Conservation (phyloP, 2,329 filamentous ascomycete species). For the Monilinia aucupariae region DNA sequence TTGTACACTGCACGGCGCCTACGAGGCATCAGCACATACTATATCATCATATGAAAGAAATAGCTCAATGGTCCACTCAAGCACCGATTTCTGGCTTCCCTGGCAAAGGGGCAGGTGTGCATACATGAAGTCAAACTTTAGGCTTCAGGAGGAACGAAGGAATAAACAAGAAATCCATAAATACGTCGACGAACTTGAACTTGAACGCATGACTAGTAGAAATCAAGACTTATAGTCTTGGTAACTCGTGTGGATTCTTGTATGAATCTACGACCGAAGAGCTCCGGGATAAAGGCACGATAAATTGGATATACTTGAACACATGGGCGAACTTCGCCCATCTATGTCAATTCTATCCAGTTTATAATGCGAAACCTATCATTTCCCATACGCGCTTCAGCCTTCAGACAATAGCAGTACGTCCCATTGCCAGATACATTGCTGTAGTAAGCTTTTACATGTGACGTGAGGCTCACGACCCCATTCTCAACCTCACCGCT, state of each 20-base stretch:
- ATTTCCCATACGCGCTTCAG: neutral
- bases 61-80: neutral
- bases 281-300: neutral
- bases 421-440: neutral
- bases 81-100: neutral
- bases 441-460: neutral
- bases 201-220: neutral
- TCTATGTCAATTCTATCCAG: neutral
- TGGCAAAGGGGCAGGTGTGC: neutral
- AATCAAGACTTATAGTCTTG: neutral
- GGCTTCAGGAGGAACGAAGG: neutral
- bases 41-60: neutral
- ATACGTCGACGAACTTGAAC: neutral
- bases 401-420: neutral
- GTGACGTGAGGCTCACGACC: constrained; percentile 2
- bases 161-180: neutral
- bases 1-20: neutral
- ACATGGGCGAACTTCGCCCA: neutral
- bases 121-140: neutral
- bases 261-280: neutral
- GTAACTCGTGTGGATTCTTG: neutral
- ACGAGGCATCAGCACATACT: neutral
- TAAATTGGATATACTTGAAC: too few species aligned
- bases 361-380: neutral
- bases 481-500: neutral